These are phyloP conservation scores for Brassica incana DNA, from an alignment of 345 rosid species.

Conservation along the genomic window DNA sequence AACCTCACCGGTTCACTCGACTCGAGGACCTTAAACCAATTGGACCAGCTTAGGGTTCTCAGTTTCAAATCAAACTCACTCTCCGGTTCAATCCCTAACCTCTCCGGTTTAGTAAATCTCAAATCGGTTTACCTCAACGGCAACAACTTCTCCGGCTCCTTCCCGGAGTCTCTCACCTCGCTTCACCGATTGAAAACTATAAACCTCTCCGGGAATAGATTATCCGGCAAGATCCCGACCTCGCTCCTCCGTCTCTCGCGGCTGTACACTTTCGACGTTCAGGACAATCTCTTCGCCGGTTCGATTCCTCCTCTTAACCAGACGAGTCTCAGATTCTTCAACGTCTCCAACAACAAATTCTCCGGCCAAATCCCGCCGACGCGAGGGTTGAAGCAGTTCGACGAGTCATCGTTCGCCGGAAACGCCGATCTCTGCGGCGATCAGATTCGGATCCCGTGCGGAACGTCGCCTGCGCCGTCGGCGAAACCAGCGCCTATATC, in stretches of 20 bases:
- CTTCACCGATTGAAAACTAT: slow-evolving; percentile 79
- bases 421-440: slow-evolving; percentile 73
- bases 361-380: slow-evolving; percentile 75
- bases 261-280: slow-evolving; percentile 57
- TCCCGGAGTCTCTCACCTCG: slow-evolving; percentile 63
- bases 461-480: slow-evolving; percentile 20
- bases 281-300: slow-evolving; percentile 66
- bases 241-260: slow-evolving; percentile 62
- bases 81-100: slow-evolving; percentile 68
- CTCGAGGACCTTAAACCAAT: slow-evolving; percentile 48
- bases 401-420: slow-evolving; percentile 56
- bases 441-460: slow-evolving; percentile 62
- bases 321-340: slow-evolving; percentile 74
- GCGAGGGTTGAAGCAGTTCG: slow-evolving; percentile 68
- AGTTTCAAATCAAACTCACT: slow-evolving; percentile 86
- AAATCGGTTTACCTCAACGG: slow-evolving; percentile 67
- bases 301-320: slow-evolving; percentile 76
- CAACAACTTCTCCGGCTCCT: slow-evolving; percentile 72
- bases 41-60: slow-evolving; percentile 85
- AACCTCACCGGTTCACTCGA: slow-evolving; percentile 70
- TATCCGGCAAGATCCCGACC: slow-evolving; percentile 66
- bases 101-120: slow-evolving; percentile 72
- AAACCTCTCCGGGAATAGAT: slow-evolving; percentile 52
- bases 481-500: slow-evolving; percentile 4
- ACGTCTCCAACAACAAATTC: slow-evolving; percentile 71